These are phyloP conservation scores for Colletotrichum incanum DNA, from an alignment of 2,329 filamentous ascomycete genomes.

Conservation along the genomic window DNA sequence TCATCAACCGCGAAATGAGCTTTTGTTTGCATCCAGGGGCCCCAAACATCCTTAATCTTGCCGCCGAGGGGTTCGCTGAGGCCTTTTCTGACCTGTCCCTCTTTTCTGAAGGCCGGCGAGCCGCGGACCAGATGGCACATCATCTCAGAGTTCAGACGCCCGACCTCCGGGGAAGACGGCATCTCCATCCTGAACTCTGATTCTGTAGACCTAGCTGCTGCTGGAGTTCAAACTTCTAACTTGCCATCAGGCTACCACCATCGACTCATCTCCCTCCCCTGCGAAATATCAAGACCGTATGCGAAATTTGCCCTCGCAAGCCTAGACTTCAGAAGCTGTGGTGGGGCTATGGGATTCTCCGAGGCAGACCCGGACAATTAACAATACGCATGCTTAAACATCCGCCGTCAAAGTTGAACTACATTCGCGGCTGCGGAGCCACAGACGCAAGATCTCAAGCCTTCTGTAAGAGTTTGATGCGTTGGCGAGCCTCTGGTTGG, in stretches of 20 bases:
- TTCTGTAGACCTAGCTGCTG: background rate
- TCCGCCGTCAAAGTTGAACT: background rate
- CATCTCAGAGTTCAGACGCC: constrained; percentile 18
- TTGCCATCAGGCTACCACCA: background rate
- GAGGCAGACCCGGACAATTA: background rate
- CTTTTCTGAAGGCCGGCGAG: constrained; percentile 25
- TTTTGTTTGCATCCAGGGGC: constrained; percentile 22
- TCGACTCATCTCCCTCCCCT: constrained; percentile 30
- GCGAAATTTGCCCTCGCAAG: constrained; percentile 10
- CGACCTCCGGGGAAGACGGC: constrained; percentile 30
- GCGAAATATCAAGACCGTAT: background rate
- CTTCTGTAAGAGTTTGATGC: background rate
- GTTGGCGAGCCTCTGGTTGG: constrained; percentile 10
- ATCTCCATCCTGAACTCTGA: constrained; percentile 18
- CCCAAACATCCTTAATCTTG: constrained; percentile 37
- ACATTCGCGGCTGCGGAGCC: background rate
- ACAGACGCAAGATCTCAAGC: background rate
- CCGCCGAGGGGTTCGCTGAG: constrained; percentile 19
- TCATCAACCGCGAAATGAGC: constrained; percentile 30
- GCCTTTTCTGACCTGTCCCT: constrained; percentile 27
- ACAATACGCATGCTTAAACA: background rate
- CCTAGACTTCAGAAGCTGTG: constrained; percentile 4
- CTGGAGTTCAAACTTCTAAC: constrained; percentile 11
- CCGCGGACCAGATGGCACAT: constrained; percentile 37
- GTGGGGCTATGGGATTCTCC: constrained; percentile 3